phyloP scores from a whole-genome alignment of 768 basidiomycete genomes.

The Russula sp. region DNA sequence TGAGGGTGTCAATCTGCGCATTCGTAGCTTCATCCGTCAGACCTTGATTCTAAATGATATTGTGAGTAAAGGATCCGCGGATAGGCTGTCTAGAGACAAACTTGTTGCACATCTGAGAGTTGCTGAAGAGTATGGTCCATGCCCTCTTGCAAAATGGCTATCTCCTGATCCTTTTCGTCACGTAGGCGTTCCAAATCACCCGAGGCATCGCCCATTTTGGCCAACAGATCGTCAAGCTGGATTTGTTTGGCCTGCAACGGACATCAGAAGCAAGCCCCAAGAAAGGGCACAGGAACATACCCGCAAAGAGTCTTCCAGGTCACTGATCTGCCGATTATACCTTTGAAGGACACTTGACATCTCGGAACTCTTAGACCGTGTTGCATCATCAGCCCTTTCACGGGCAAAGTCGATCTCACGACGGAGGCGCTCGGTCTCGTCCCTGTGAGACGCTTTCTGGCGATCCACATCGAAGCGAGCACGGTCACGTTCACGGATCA shows the following conservation, averaged over 20 bases:
- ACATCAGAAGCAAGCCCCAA: slow-evolving; percentile 7
- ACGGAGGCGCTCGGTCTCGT: slow-evolving; percentile 87
- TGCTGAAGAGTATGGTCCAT: slow-evolving; percentile 90
- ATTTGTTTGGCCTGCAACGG: slow-evolving; percentile 78
- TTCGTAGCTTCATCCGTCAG: slow-evolving; percentile 85
- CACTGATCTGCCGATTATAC: slow-evolving; percentile 93
- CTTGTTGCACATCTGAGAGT: slow-evolving; percentile 81
- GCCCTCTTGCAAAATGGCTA: slow-evolving; percentile 90
- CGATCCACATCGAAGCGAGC: slow-evolving; percentile 94
- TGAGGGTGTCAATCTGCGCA: slow-evolving; percentile 95
- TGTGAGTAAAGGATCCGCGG: slow-evolving; percentile 9
- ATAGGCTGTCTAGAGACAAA: slow-evolving; percentile 30
- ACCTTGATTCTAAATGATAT: slow-evolving; percentile 58
- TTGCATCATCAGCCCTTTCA: slow-evolving; percentile 93
- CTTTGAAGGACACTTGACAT: slow-evolving; percentile 82
- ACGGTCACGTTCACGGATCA: slow-evolving; percentile 95
- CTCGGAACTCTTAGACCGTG: slow-evolving; percentile 88
- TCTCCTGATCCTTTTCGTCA: slow-evolving; percentile 97
- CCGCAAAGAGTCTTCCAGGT: slow-evolving; percentile 92
- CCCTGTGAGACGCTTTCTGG: slow-evolving; percentile 89
- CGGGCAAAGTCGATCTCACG: slow-evolving; percentile 93
- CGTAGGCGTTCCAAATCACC: slow-evolving; percentile 74
- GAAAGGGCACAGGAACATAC: slow-evolving; percentile 40
- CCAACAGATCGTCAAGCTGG: slow-evolving; percentile 89
- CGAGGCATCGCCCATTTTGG: slow-evolving; percentile 67